Percentiles rank a stretch among this genome's conserved stretches.
phyloP scores from a whole-genome alignment of 2,329 filamentous ascomycete species.

The Chaetomium sp. region DNA sequence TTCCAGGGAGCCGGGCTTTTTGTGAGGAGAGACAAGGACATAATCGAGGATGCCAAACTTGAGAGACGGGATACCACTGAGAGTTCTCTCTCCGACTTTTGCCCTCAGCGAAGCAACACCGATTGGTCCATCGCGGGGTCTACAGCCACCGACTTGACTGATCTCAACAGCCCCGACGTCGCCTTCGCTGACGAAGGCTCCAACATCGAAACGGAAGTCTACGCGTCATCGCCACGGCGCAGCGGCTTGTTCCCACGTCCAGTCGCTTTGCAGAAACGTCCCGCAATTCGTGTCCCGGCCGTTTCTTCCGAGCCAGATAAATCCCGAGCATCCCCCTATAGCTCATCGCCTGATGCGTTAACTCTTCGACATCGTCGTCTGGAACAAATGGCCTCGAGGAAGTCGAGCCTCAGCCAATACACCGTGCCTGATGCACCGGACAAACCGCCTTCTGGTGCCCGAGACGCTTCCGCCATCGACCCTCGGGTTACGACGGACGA shows the following conservation, averaged over 20 bases:
- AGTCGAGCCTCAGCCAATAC: conserved; percentile 14
- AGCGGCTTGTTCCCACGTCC: conserved; percentile 14
- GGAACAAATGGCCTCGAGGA: conserved; percentile 16
- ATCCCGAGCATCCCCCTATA: not conserved
- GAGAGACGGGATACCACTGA: conserved; percentile 27
- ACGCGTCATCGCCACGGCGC: conserved; percentile 24
- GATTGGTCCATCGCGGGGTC: conserved; percentile 24
- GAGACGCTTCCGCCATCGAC: not conserved
- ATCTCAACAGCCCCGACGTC: conserved; percentile 25
- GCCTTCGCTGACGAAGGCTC: conserved; percentile 21
- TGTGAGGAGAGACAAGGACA: conserved; percentile 24
- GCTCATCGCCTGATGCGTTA: conserved; percentile 18
- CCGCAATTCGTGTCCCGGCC: conserved; percentile 22
- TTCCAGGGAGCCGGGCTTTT: conserved; percentile 6
- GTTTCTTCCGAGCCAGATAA: conserved; percentile 20
- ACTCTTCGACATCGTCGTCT: conserved; percentile 19
- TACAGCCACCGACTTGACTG: conserved; percentile 27
- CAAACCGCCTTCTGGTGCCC: not conserved
- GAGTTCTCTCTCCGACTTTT: conserved; percentile 20
- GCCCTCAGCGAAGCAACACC: conserved; percentile 22
- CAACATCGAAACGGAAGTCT: conserved; percentile 13
- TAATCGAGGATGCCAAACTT: conserved; percentile 13
- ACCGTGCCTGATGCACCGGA: not conserved
- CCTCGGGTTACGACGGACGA: not conserved
- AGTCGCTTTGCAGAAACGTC: conserved; percentile 13